phyloP scores from a whole-genome alignment of 2,329 filamentous ascomycete genomes.

The Macroventuria anomochaeta region DNA sequence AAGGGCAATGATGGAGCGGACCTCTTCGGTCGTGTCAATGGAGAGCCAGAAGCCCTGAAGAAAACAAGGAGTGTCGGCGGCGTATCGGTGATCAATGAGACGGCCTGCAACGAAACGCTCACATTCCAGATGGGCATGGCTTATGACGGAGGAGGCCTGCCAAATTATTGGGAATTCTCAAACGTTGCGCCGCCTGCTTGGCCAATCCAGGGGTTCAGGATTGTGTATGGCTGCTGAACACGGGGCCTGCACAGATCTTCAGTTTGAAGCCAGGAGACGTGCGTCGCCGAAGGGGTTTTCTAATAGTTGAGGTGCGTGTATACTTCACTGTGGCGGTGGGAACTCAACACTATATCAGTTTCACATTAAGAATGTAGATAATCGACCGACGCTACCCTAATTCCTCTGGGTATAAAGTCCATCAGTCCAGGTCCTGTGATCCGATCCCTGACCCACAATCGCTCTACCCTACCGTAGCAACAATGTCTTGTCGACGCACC shows the following conservation, averaged over 20 bases:
- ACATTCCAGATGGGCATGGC: conserved; percentile 41
- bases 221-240: conserved; percentile 37
- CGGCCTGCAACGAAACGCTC: conserved; percentile 35
- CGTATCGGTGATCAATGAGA: conserved; percentile 25
- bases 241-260: too few species aligned
- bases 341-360: too few species aligned
- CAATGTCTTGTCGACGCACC: conserved; percentile 12
- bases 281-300: too few species aligned
- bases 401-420: too few species aligned
- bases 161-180: conserved; percentile 41
- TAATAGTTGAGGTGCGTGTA: too few species aligned
- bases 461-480: neutral
- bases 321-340: too few species aligned
- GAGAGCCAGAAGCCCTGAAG: conserved; percentile 23
- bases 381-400: too few species aligned
- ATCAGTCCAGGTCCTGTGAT: too few species aligned
- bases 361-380: too few species aligned
- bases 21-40: conserved; percentile 34
- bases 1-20: conserved; percentile 13
- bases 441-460: too few species aligned
- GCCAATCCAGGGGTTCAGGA: conserved; percentile 37
- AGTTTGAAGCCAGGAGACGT: too few species aligned
- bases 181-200: conserved; percentile 32
- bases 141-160: conserved; percentile 23
- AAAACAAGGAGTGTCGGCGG: conserved; percentile 24